Percentiles rank a stretch among this genome's conserved stretches.
These are phyloP conservation scores for Talaromyces funiculosus DNA, from an alignment of 2,329 filamentous ascomycete species.

Conservation along the genomic window DNA sequence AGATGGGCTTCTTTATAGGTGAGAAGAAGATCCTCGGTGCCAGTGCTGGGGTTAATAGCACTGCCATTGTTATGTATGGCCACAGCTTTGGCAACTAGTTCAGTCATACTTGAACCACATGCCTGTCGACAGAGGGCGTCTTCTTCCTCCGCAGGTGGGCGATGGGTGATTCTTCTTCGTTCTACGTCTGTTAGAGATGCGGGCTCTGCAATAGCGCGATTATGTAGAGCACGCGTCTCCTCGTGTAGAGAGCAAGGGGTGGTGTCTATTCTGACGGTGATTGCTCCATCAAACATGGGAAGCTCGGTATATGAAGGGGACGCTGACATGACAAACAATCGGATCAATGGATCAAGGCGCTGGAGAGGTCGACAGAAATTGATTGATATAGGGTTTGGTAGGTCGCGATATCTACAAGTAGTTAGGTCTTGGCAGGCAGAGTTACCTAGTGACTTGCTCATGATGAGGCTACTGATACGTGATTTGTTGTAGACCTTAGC, in stretches of 20 bases:
- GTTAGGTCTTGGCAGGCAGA: not conserved
- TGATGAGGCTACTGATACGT: too few relatives aligned
- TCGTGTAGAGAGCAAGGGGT: conserved; percentile 16
- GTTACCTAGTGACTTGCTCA: too few relatives aligned
- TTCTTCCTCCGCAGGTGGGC: conserved; percentile 14
- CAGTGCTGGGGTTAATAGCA: not conserved
- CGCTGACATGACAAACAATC: not conserved
- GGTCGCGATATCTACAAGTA: not conserved
- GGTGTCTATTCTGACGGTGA: conserved; percentile 9
- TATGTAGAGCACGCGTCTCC: conserved; percentile 16
- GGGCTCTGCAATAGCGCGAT: conserved; percentile 16
- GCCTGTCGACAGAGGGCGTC: conserved; percentile 15
- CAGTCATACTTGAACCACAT: conserved; percentile 14
- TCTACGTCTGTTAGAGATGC: conserved; percentile 17
- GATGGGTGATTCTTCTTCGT: conserved; percentile 15
- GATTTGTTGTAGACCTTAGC: too few relatives aligned
- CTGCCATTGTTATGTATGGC: not conserved
- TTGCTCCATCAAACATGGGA: not conserved
- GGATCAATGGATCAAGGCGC: not conserved
- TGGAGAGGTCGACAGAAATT: not conserved
- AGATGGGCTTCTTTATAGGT: not conserved
- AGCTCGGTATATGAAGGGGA: not conserved
- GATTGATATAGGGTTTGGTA: not conserved
- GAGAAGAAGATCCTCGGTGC: not conserved
- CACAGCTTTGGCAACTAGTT: conserved; percentile 16